Percentiles rank a stretch among this genome's conserved stretches.
Conservation (phyloP, 2,329 filamentous ascomycete genomes). For the Pseudogymnoascus sp. region DNA sequence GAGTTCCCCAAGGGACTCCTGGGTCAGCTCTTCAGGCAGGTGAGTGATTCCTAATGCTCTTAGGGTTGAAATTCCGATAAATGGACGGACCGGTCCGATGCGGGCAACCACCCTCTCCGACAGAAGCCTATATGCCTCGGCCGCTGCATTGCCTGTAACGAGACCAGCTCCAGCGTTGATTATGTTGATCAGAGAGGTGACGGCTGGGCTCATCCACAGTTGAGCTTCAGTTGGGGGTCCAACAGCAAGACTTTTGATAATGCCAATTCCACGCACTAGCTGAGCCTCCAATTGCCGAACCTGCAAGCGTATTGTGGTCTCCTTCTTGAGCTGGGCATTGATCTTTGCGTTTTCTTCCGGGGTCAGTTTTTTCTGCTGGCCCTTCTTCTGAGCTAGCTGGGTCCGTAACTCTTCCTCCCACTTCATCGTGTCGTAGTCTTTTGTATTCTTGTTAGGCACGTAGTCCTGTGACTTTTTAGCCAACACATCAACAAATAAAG, state of each 20-base stretch:
- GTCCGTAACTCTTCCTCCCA: constrained; percentile 90
- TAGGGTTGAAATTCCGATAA: constrained; percentile 80
- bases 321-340: constrained; percentile 82
- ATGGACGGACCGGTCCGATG: constrained; percentile 67
- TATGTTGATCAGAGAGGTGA: constrained; percentile 61
- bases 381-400: constrained; percentile 88
- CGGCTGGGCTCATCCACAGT: constrained; percentile 78
- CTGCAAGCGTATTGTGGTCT: constrained; percentile 66
- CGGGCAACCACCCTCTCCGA: constrained; percentile 65
- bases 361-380: constrained; percentile 81
- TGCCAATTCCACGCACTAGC: constrained; percentile 74
- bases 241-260: constrained; percentile 71
- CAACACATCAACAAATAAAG: constrained; percentile 81
- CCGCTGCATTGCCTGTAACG: constrained; percentile 71
- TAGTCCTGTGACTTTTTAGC: constrained; percentile 66
- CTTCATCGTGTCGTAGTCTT: constrained; percentile 91
- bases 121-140: constrained; percentile 70
- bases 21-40: constrained; percentile 60
- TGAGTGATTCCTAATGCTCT: constrained; percentile 67
- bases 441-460: constrained; percentile 76
- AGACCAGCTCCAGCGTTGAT: constrained; percentile 75
- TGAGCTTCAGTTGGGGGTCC: constrained; percentile 85
- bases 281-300: constrained; percentile 61
- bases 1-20: constrained; percentile 76
- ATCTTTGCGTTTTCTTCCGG: constrained; percentile 84